phyloP scores from a whole-genome alignment of 2,329 filamentous ascomycete genomes.

The Coniochaeta ligniaria region DNA sequence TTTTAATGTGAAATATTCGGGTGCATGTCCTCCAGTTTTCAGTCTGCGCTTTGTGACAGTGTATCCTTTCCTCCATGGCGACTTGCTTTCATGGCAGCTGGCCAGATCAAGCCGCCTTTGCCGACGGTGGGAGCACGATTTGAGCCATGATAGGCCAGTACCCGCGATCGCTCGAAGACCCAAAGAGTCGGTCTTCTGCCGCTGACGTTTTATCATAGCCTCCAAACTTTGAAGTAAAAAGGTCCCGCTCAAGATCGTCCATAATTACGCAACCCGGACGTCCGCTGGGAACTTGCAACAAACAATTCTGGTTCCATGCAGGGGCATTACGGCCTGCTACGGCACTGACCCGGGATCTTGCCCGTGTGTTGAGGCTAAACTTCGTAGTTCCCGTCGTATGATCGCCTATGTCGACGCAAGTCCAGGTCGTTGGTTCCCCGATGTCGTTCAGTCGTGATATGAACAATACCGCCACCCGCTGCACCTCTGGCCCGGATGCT shows the following conservation, averaged over 20 bases:
- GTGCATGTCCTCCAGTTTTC: too few species aligned
- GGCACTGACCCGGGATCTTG: not conserved
- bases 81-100: too few species aligned
- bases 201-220: not conserved
- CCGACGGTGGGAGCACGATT: not conserved
- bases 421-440: not conserved
- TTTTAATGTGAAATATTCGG: too few species aligned
- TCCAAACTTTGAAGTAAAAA: not conserved
- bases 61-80: not conserved
- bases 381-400: not conserved
- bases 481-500: not conserved
- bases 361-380: not conserved
- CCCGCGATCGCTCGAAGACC: not conserved
- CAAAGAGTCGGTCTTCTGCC: not conserved
- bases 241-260: not conserved
- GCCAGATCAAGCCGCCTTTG: too few species aligned
- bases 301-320: not conserved
- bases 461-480: not conserved
- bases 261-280: not conserved
- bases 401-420: not conserved
- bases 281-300: not conserved
- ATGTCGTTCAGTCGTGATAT: not conserved
- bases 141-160: not conserved
- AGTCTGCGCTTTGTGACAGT: too few species aligned
- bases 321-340: not conserved